Evolutionary conservation across 345 rosid genomes (phyloP), one percentile per base, ranked within the genome.

Genomic region (Eucalyptus erythrocorys): DNA sequence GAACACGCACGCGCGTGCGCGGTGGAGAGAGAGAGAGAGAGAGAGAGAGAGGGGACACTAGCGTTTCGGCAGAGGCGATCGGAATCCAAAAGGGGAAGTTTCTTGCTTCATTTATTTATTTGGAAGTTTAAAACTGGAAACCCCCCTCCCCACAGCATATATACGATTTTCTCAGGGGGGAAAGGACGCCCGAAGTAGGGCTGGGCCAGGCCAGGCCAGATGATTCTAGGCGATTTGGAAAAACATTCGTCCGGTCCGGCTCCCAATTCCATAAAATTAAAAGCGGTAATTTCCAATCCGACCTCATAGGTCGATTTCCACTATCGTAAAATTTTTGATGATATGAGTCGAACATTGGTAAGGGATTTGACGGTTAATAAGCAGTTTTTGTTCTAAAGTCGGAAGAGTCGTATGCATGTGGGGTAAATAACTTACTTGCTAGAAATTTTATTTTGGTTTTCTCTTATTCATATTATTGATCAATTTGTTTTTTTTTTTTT

Each of bases 391-490:
- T 51, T 51, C 2, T 51, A 1, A 3, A 10, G 10, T 19, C 10
- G 1, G 24, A 51, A 51, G 57, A 51, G 10, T 51, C 0, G 5
- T 51, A 17, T 3, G 24, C 10, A 1, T 1, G 55, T 1, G 55
- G 10, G 55, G 19, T 51, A 51, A 51, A 51, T 51, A 19, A n/a
- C n/a, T n/a, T 7, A 19, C 57, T 51, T 51, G 10, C 10, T 19
- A 51, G 2, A 51, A 51, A 51, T 51, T 7, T 51, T 51, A 51
- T 51, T 7, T 51, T 51, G 57, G 2, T 51, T 19, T 19, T 51
- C 1, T 24, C 55, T 0, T 0, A 0, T 19, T 51, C 10, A 19
- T 51, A n/a, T n/a, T n/a, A n/a, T n/a, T n/a, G n/a, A n/a, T n/a
- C n/a, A n/a, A n/a, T n/a, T n/a, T n/a, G n/a, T n/a, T n/a, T n/a